A percentile compares a stretch with the other conserved stretches of the same genome.
Conservation (phyloP, 192 early-diverging fungal genomes). For the Coemansia erecta region DNA sequence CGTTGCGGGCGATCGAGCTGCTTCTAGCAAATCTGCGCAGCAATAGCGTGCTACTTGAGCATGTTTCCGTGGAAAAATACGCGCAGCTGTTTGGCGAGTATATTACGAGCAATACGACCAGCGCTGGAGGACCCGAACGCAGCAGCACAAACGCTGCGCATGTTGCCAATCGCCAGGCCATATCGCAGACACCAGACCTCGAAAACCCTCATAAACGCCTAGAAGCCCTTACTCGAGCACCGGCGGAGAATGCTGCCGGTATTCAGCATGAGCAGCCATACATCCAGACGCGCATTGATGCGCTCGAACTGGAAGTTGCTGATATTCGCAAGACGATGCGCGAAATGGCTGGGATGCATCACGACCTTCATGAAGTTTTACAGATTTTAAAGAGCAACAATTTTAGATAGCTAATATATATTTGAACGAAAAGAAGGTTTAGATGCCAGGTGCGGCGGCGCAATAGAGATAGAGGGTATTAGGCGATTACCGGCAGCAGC, state of each 20-base stretch:
- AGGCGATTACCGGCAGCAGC: not conserved
- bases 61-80: slow-evolving; percentile 2
- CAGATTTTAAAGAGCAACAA: slow-evolving; percentile 10
- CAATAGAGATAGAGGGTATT: not conserved
- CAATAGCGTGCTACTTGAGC: not conserved
- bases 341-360: slow-evolving; percentile 27
- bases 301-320: slow-evolving; percentile 19
- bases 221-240: no score
- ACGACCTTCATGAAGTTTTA: slow-evolving; percentile 17
- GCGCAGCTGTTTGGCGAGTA: not conserved
- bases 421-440: no score
- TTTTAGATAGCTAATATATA: slow-evolving; percentile 4
- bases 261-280: not conserved
- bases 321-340: slow-evolving; percentile 20
- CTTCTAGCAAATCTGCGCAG: not conserved
- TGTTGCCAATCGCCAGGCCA: no score
- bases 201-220: no score
- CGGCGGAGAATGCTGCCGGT: not conserved
- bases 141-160: no score
- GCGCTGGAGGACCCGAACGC: not conserved
- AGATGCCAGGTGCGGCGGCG: not conserved
- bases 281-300: slow-evolving; percentile 6
- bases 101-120: not conserved
- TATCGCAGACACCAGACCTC: no score
- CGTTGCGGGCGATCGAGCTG: slow-evolving; percentile 24